Evolutionary conservation across 2,329 filamentous ascomycete genomes (phyloP).

Genomic region (Aspergillus luchuensis): DNA sequence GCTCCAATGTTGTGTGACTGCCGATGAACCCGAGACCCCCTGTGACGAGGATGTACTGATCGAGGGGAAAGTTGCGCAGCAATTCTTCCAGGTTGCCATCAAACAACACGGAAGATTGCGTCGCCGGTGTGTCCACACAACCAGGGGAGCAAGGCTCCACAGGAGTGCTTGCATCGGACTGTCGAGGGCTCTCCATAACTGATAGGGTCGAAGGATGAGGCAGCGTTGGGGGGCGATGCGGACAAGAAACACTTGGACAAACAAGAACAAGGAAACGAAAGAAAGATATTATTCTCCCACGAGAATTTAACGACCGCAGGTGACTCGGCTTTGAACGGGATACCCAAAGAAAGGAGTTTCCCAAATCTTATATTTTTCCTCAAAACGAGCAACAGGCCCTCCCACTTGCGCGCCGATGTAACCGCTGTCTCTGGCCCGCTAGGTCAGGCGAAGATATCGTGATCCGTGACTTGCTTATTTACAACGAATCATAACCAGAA

Average conservation of each 20-base stretch:
- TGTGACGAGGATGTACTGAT: slow-evolving; percentile 48
- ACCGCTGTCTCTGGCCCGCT: slow-evolving; percentile 20
- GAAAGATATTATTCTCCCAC: slow-evolving; percentile 8
- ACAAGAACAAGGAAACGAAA: slow-evolving; percentile 15
- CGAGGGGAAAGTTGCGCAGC: slow-evolving; percentile 40
- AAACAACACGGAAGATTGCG: slow-evolving; percentile 49
- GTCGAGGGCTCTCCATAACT: slow-evolving; percentile 34
- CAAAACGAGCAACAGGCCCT: slow-evolving; percentile 12
- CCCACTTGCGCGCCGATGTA: slow-evolving; percentile 24
- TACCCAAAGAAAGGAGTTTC: slow-evolving; percentile 18
- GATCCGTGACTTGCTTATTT: slow-evolving; percentile 24
- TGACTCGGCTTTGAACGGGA: slow-evolving; percentile 2
- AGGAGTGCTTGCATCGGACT: slow-evolving; percentile 35
- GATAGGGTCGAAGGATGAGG: slow-evolving; percentile 13
- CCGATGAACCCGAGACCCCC: slow-evolving; percentile 48
- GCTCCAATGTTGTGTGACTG: slow-evolving; percentile 46
- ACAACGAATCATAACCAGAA: slow-evolving; percentile 21
- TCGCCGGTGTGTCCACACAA: slow-evolving; percentile 46
- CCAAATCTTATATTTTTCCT: slow-evolving; percentile 27
- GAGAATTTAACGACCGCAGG: slow-evolving; percentile 13
- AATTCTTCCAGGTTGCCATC: slow-evolving; percentile 48
- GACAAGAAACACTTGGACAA: slow-evolving; percentile 12
- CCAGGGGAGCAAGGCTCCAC: slow-evolving; percentile 32
- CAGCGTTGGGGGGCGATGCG: slow-evolving; percentile 15
- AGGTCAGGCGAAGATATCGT: slow-evolving; percentile 24